Evolutionary conservation across 495 filamentous ascomycete genomes (phyloP).

Genomic region (Podospora pseudocomata): DNA sequence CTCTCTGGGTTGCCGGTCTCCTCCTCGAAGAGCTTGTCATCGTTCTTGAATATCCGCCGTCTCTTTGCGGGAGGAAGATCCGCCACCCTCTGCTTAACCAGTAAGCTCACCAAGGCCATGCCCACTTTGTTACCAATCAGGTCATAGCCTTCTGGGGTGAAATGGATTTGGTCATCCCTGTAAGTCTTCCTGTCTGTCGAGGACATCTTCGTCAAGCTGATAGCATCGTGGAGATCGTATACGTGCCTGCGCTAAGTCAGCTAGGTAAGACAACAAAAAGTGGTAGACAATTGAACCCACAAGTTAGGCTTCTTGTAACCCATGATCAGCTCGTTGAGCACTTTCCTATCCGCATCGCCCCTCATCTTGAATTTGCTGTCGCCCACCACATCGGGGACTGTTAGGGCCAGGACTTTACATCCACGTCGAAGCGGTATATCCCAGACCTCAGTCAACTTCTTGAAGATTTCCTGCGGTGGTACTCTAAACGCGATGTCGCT

Average conservation of each 20-base stretch:
- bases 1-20: constrained; percentile 38
- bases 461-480: constrained; percentile 36
- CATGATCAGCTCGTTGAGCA: constrained; percentile 53
- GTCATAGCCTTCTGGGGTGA: constrained; percentile 57
- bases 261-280: neutral
- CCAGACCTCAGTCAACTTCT: constrained; percentile 45
- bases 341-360: constrained; percentile 38
- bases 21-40: constrained; percentile 41
- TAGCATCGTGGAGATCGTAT: constrained; percentile 50
- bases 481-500: constrained; percentile 45
- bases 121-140: constrained; percentile 54
- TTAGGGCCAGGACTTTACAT: constrained; percentile 56
- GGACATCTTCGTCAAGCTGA: constrained; percentile 52
- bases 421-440: constrained; percentile 42
- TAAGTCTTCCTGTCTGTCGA: constrained; percentile 41
- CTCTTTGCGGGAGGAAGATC: constrained; percentile 26
- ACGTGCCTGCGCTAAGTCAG: constrained; percentile 36
- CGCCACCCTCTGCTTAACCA: constrained; percentile 37
- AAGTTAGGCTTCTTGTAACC: constrained; percentile 41
- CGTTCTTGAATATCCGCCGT: constrained; percentile 31
- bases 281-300: constrained; percentile 34
- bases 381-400: constrained; percentile 52
- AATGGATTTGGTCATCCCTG: constrained; percentile 62
- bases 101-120: constrained; percentile 41
- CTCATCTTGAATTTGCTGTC: constrained; percentile 17